phyloP scores from a whole-genome alignment of 305 asterid genomes.

The Stenogyne calaminthoides region DNA sequence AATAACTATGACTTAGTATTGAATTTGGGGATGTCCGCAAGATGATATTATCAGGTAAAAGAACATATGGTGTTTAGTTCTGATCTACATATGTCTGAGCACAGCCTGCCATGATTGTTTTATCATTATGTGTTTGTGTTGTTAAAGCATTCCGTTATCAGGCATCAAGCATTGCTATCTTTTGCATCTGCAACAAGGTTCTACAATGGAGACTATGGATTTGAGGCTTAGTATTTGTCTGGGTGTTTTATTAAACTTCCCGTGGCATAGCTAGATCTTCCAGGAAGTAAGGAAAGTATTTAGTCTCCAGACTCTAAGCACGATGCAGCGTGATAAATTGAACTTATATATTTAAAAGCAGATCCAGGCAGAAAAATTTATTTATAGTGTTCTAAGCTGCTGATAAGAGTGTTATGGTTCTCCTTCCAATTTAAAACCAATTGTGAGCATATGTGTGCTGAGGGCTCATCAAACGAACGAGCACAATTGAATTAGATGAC shows the following conservation, averaged over 20 bases:
- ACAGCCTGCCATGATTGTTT: slow-evolving; percentile 14
- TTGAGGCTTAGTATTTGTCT: slow-evolving; percentile 4
- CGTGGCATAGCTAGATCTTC: slow-evolving; percentile 1
- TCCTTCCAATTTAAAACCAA: neutral
- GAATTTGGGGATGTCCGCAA: neutral
- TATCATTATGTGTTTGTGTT: neutral
- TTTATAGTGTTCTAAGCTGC: neutral
- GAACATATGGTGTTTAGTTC: neutral
- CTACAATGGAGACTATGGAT: slow-evolving; percentile 8
- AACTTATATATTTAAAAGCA: neutral
- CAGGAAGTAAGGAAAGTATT: neutral
- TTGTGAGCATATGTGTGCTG: neutral
- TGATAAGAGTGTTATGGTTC: neutral
- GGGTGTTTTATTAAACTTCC: slow-evolving; percentile 1
- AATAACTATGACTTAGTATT: neutral
- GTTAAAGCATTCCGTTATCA: slow-evolving; percentile 1
- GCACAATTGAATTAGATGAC: slow-evolving; percentile 4
- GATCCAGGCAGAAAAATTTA: neutral
- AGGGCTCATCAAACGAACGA: neutral
- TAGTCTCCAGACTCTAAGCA: neutral
- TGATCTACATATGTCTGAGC: neutral
- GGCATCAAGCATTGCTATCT: slow-evolving; percentile 6
- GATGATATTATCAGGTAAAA: neutral
- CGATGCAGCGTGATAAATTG: slow-evolving; percentile 1
- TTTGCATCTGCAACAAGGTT: slow-evolving; percentile 11